Conservation (phyloP, 495 filamentous ascomycete genomes). For the Thermochaetoides thermophila region DNA sequence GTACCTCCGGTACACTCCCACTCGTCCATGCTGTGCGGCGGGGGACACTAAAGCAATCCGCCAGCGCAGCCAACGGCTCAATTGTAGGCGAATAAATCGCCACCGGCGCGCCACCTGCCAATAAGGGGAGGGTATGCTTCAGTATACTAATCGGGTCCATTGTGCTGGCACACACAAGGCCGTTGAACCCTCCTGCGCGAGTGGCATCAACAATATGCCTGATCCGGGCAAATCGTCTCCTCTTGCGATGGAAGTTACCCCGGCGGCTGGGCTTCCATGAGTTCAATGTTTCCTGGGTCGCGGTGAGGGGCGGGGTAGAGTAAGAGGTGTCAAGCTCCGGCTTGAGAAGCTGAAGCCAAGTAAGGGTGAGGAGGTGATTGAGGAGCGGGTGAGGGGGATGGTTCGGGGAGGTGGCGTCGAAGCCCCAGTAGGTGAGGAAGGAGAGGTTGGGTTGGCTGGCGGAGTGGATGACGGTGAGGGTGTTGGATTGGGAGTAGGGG, state of each 20-base stretch:
- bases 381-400: slow-evolving; percentile 59
- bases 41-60: slow-evolving; percentile 65
- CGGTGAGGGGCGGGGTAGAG: slow-evolving; percentile 36
- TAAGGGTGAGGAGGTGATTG: slow-evolving; percentile 65
- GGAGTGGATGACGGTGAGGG: slow-evolving; percentile 75
- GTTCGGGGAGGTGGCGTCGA: slow-evolving; percentile 51
- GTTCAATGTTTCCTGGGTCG: slow-evolving; percentile 40
- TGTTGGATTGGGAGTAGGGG: slow-evolving; percentile 51
- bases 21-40: slow-evolving; percentile 55
- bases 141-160: slow-evolving; percentile 73
- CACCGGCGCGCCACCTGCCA: slow-evolving; percentile 69
- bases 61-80: slow-evolving; percentile 58
- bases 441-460: slow-evolving; percentile 80
- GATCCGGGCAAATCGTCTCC: slow-evolving; percentile 57
- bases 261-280: slow-evolving; percentile 63
- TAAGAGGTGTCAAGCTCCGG: slow-evolving; percentile 60
- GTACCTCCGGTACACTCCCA: slow-evolving; percentile 21
- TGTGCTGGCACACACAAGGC: slow-evolving; percentile 61
- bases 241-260: slow-evolving; percentile 71
- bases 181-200: slow-evolving; percentile 62
- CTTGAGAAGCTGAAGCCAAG: slow-evolving; percentile 77
- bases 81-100: slow-evolving; percentile 69
- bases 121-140: slow-evolving; percentile 54
- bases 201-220: slow-evolving; percentile 55
- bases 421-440: slow-evolving; percentile 75